Conservation (phyloP, 2,329 filamentous ascomycete species). For the Clarireedia sp. region DNA sequence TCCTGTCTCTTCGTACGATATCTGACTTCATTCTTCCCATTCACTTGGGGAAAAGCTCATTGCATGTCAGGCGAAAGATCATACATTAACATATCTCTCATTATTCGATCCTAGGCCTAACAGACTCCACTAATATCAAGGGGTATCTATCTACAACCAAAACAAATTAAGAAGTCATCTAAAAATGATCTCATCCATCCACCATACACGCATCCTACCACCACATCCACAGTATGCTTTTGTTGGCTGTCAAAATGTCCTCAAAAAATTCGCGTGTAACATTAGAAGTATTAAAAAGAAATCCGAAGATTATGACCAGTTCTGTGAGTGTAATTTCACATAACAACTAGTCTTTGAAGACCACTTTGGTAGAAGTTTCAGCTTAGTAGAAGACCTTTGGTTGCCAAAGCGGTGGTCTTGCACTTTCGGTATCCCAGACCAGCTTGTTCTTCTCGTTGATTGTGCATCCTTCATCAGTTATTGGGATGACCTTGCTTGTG, state of each 20-base stretch:
- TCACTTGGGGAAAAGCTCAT: too few species aligned
- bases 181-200: neutral
- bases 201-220: neutral
- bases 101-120: too few species aligned
- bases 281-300: too few species aligned
- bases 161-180: neutral
- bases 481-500: conserved; percentile 62
- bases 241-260: too few species aligned
- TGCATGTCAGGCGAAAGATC: too few species aligned
- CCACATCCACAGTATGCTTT: neutral
- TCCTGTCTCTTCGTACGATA: too few species aligned
- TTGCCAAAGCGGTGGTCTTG: conserved; percentile 50
- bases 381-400: conserved; percentile 37
- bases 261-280: too few species aligned
- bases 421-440: conserved; percentile 47
- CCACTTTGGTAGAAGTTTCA: too few species aligned
- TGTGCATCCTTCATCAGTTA: conserved; percentile 70
- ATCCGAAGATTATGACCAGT: too few species aligned
- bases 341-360: neutral
- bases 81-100: too few species aligned
- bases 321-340: neutral
- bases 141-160: neutral
- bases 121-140: neutral
- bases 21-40: too few species aligned
- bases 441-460: conserved; percentile 64